Evolutionary conservation across 2,329 filamentous ascomycete genomes (phyloP).

Genomic region (Microsporum ferrugineum): DNA sequence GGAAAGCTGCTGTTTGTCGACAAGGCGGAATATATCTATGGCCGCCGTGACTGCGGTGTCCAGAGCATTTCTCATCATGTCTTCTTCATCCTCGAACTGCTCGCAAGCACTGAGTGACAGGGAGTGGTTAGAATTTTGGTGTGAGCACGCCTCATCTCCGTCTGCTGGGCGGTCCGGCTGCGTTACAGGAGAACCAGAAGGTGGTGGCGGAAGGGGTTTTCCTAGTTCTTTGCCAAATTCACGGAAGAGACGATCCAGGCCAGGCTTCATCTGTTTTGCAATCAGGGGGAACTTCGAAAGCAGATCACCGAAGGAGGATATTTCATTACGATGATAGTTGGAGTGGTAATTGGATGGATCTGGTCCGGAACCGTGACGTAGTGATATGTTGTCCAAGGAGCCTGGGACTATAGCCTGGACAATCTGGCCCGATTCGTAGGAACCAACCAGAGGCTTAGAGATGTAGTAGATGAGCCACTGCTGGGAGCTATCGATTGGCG

Average conservation of each 20-base stretch:
- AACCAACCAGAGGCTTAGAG: constrained; percentile 72
- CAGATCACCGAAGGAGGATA: constrained; percentile 81
- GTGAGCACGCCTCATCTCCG: constrained; percentile 28
- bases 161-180: constrained; percentile 27
- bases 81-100: constrained; percentile 80
- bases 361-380: constrained; percentile 16
- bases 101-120: constrained; percentile 50
- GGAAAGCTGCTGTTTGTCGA: constrained; percentile 91
- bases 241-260: constrained; percentile 75
- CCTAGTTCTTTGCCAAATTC: constrained; percentile 82
- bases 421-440: constrained; percentile 65
- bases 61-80: constrained; percentile 73
- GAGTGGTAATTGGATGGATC: constrained; percentile 24
- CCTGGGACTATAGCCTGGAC: constrained; percentile 49
- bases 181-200: constrained; percentile 36
- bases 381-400: constrained; percentile 18
- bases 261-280: constrained; percentile 86
- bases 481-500: constrained; percentile 74
- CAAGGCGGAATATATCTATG: constrained; percentile 89
- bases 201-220: constrained; percentile 68
- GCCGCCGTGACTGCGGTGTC: constrained; percentile 87
- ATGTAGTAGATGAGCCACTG: constrained; percentile 98
- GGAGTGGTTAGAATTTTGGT: constrained; percentile 19
- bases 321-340: constrained; percentile 62
- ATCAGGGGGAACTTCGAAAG: constrained; percentile 91